Base-by-base conservation (phyloP, 2,329 filamentous ascomycete genomes). In the Sporothrix pseudoabietina region DNA sequence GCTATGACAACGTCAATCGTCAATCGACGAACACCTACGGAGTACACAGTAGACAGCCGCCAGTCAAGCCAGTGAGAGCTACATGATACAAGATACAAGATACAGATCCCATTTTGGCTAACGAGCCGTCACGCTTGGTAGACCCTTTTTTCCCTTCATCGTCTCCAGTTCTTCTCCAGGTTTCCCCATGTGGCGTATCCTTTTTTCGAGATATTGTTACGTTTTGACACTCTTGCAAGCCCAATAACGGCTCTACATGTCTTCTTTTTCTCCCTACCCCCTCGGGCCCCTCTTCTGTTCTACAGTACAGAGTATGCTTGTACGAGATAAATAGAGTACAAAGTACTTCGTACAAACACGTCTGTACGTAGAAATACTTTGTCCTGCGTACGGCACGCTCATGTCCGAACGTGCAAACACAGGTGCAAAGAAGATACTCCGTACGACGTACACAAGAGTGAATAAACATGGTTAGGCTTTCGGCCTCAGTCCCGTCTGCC, bases 321-420 rank as follows among this genome's bases (percentile, higher is more conserved):
- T 41, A 44, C 19, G 59, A 63, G 30, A 59, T 19, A 35, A 19
- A 8, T 35, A 59, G 30, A 35, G 30, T 26, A 26, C 44, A 19
- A 14, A 10, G 52, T 26, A 55, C 26, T 26, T 26, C 26, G 26
- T 26, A n/a, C 52, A 30, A 26, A 26, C 4, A 22, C 12, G 44
- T 47, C 44, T 47, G 44, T 12, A 3, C 22, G 16, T 4, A 55
- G 55, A 4, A 32, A 19, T 32, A 19, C 55, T 16, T 16, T 63
- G 59, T 63, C 59, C 19, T 63, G 35, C 59, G 10, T 26, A 12
- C 32, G 26, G 19, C 8, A 16, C 59, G 59, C 59, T 41, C 59
- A 63, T 22, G 59, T 63, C 59, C 59, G 35, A 63, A 63, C 35
- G 32, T 26, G 59, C 16, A 63, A 32, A 35, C 55, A 59, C 55